Base-by-base conservation (phyloP, 805 yeast species). In the Schizosaccharomyces pombe region DNA sequence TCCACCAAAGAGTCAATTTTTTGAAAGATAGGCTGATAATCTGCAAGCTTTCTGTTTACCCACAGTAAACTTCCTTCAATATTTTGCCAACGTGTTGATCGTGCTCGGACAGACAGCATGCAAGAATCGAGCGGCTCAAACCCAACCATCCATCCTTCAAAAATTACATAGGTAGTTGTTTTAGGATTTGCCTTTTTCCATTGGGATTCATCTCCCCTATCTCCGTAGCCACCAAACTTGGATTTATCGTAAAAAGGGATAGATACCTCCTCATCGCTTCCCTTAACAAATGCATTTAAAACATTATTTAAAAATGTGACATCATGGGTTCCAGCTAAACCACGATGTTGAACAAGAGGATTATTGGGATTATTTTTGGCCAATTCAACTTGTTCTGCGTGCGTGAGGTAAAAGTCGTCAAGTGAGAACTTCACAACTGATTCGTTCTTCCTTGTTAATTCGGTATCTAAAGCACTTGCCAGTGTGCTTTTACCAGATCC, bases 131-230 rank as follows among this genome's bases (percentile, higher is more conserved):
- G 59, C 1, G 81, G 71, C 3, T 63, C 58, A 63, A 78, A 89
- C 1, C 97, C 97, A 26, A 78, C 73, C 68, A 87, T 85, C 98
- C 98, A 89, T 3, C 97, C 98, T 67, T 89, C 98, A 43, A 91
- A 71, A 1, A 89, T 65, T 2, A 89, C 72, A 2, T 86, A 73
- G 60, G 82, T 85, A 2, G 77, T 70, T 1, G 75, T 73, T 1
- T 62, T 59, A n/a, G 47, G 43, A 11, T 43, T 43, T 3, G 66
- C 63, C 2, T 60, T 55, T 2, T 60, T 60, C 80, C 80, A 77
- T 11, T 68, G 57, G 0, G 60, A 57, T 5, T 55, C 60, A 0
- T 69, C 68, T 5, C 64, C 60, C 54, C 97, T 69, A 65, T 89
- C 97, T 4, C 98, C 98, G 55, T 74, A 73, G 0, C 97, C 97